Evolutionary conservation across 2,329 filamentous ascomycete genomes (phyloP), one percentile per base, ranked within the genome.

Genomic region (Colletotrichum sp.): DNA sequence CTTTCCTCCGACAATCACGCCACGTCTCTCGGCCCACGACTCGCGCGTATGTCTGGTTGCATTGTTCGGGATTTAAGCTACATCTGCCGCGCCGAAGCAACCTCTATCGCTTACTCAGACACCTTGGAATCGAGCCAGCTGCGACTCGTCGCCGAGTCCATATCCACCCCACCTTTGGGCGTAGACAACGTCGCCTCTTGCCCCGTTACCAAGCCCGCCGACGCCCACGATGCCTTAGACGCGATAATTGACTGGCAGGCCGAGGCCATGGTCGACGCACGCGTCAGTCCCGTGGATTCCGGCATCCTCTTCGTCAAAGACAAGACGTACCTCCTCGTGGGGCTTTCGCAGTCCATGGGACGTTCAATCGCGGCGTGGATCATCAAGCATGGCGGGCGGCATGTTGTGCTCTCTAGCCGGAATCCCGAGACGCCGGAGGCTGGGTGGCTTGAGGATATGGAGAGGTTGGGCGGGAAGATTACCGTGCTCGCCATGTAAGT

Each of bases 331-430:
- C 77, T 80, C 16, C 69, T 85, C 2, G 78, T 82, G 4, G 83
- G 83, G 0, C 72, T 85, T 24, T 70, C 82, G 0, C 79, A 81
- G 6, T 81, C 78, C 1, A 16, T 84, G 5, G 86, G 85, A 6
- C 77, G 79, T 6, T 85, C 85, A 0, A 75, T 86, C 4, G 82
- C 79, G 32, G 68, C 81, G 8, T 87, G 81, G 82, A 86, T 86
- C 83, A 72, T 82, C 5, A 63, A 67, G 0, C 75, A 78, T 8
- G 85, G 85, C 3, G 85, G 83, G 1, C 78, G 79, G 34, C 34
- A 83, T 64, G 36, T 87, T 8, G 82, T 80, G 15, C 55, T 88
- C 1, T 81, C 83, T 2, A 86, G 84, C 69, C 82, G 86, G 6
- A 82, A 80, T 28, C 82, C 84, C 2, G 78, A 82, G 1, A 70